These are phyloP conservation scores for Cokeromyces recurvatus DNA, from an alignment of 371 early-diverging fungal species.

Conservation along the genomic window DNA sequence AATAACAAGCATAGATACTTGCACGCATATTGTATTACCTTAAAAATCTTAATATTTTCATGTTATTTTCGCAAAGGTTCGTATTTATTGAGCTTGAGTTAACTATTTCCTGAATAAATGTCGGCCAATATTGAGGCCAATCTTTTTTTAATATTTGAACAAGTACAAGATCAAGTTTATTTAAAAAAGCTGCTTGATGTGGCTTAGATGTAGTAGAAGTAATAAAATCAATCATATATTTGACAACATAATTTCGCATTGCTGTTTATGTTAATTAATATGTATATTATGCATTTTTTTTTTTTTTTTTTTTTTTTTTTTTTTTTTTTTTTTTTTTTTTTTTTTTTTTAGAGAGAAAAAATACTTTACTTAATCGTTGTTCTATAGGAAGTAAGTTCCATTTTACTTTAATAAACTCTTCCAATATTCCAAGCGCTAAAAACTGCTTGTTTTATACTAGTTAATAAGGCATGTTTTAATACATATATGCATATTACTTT, in stretches of 20 bases:
- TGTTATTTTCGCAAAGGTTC: conserved; percentile 96
- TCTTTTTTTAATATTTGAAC: conserved; percentile 98
- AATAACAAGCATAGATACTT: no score
- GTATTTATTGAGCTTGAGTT: conserved; percentile 79
- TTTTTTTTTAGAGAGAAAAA: no score
- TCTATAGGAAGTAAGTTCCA: conserved; percentile 91
- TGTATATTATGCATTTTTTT: no score
- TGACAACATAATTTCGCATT: conserved; percentile 87
- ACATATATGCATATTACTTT: conserved; percentile 58
- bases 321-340: no score
- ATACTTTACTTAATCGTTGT: conserved; percentile 67
- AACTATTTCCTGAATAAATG: conserved; percentile 96
- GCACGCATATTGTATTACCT: conserved; percentile 54
- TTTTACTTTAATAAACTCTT: conserved; percentile 89
- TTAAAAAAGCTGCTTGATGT: conserved; percentile 58
- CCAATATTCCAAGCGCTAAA: conserved; percentile 91
- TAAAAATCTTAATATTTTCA: conserved; percentile 91
- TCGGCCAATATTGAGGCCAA: conserved; percentile 99
- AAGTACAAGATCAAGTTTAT: conserved; percentile 85
- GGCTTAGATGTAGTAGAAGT: no score
- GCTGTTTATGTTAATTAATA: no score
- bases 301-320: no score
- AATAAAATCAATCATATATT: conserved; percentile 75
- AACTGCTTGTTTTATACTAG: conserved; percentile 51
- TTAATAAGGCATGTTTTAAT: neutral